A percentile compares a stretch with the other conserved stretches of the same genome.
Evolutionary conservation across 2,329 filamentous ascomycete genomes (phyloP).

Genomic region (Aspergillus sp.): DNA sequence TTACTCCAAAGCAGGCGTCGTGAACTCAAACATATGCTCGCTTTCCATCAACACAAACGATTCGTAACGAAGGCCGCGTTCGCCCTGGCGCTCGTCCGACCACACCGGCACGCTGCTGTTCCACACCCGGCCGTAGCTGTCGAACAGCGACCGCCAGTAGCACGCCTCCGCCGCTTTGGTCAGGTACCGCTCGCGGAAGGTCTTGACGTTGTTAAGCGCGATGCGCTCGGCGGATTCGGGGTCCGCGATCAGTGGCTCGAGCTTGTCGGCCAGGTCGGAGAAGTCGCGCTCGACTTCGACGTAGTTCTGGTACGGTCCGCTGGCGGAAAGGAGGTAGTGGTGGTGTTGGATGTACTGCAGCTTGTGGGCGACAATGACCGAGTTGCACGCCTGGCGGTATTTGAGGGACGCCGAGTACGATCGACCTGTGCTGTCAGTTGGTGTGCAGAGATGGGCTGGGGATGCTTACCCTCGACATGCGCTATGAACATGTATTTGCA

Average conservation of each 20-base stretch:
- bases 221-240: conserved; percentile 33
- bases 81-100: conserved; percentile 3
- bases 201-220: conserved; percentile 35
- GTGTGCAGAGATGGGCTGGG: neutral
- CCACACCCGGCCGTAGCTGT: conserved; percentile 17
- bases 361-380: conserved; percentile 38
- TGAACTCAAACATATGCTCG: conserved; percentile 15
- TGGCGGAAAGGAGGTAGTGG: conserved; percentile 33
- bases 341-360: conserved; percentile 41
- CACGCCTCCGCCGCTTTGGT: conserved; percentile 42
- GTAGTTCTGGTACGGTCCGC: conserved; percentile 38
- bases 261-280: conserved; percentile 40
- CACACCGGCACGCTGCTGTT: conserved; percentile 8
- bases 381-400: conserved; percentile 41
- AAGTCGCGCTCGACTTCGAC: conserved; percentile 43
- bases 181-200: conserved; percentile 42
- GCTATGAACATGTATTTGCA: conserved; percentile 46
- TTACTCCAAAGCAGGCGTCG: too few relatives aligned
- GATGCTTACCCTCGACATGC: conserved; percentile 41
- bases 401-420: conserved; percentile 42
- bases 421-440: conserved; percentile 10
- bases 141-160: conserved; percentile 41
- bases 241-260: conserved; percentile 28
- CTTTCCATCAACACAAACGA: conserved; percentile 21
- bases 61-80: conserved; percentile 19